Conservation (phyloP, 2,329 filamentous ascomycete genomes). For the Claviceps sorghi region DNA sequence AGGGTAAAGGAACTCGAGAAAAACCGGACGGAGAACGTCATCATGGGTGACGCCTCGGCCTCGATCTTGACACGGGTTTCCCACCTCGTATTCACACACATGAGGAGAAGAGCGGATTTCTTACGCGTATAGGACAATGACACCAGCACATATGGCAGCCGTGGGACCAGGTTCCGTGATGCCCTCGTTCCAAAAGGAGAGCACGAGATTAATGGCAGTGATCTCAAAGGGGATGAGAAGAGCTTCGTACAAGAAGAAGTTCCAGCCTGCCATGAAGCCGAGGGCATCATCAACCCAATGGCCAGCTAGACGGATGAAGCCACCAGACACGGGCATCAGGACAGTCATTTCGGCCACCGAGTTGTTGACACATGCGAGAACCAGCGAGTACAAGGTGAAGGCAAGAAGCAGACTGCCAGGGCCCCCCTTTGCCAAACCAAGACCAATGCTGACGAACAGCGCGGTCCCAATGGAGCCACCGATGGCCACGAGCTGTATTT, state of each 20-base stretch:
- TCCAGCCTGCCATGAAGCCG: constrained; percentile 37
- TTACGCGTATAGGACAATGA: constrained; percentile 43
- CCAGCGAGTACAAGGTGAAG: constrained; percentile 38
- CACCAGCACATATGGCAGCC: constrained; percentile 43
- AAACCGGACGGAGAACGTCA: background rate
- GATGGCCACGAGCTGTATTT: constrained; percentile 45
- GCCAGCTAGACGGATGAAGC: constrained; percentile 49
- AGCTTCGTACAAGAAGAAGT: constrained; percentile 31
- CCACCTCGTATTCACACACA: background rate
- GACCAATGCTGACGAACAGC: constrained; percentile 47
- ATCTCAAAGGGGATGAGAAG: constrained; percentile 30
- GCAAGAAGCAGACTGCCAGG: constrained; percentile 41
- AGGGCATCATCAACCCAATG: constrained; percentile 52
- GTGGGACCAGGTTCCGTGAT: constrained; percentile 51
- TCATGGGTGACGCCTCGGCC: background rate
- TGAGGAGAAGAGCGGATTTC: constrained; percentile 11
- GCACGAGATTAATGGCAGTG: constrained; percentile 26
- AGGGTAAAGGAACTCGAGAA: background rate
- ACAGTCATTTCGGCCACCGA: constrained; percentile 50
- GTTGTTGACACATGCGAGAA: constrained; percentile 50
- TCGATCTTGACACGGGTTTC: background rate
- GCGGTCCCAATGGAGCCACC: constrained; percentile 44
- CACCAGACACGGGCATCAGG: constrained; percentile 47
- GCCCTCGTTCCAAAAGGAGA: constrained; percentile 25
- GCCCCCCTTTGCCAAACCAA: constrained; percentile 31